Percentiles rank a stretch among this genome's conserved stretches.
Conservation (phyloP, 495 filamentous ascomycete species). For the Penicillium canariense region DNA sequence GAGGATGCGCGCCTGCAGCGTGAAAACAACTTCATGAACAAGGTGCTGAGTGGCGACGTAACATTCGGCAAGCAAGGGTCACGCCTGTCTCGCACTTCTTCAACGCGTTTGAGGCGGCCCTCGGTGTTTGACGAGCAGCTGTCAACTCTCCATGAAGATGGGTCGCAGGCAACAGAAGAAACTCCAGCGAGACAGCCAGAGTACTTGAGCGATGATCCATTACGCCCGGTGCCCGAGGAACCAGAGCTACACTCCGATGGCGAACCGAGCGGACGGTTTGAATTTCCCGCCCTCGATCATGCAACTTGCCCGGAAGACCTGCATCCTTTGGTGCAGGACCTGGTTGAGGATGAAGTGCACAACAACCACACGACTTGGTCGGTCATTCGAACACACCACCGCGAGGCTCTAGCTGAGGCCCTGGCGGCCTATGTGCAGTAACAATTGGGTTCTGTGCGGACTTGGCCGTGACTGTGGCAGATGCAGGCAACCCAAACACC, state of each 20-base stretch:
- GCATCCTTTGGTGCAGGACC: slow-evolving; percentile 39
- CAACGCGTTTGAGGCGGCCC: slow-evolving; percentile 21
- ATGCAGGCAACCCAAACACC: slow-evolving; percentile 44
- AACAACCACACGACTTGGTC: slow-evolving; percentile 55
- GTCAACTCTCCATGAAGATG: slow-evolving; percentile 28
- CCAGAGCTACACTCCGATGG: slow-evolving; percentile 6
- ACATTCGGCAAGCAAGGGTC: slow-evolving; percentile 17
- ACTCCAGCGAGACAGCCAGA: slow-evolving; percentile 6
- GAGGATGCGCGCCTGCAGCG: slow-evolving; percentile 44
- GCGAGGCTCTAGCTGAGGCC: slow-evolving; percentile 50
- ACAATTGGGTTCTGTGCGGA: slow-evolving; percentile 49
- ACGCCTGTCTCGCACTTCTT: slow-evolving; percentile 31
- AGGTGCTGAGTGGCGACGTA: slow-evolving; percentile 32
- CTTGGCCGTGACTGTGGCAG: slow-evolving; percentile 46
- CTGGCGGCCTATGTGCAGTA: slow-evolving; percentile 45
- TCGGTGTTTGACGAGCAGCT: slow-evolving; percentile 28
- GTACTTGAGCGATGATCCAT: slow-evolving; percentile 20
- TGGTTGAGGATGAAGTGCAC: slow-evolving; percentile 45
- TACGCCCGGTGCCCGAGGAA: slow-evolving; percentile 22
- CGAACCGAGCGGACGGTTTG: slow-evolving; percentile 10
- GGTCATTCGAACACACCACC: slow-evolving; percentile 49
- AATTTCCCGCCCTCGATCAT: slow-evolving; percentile 26
- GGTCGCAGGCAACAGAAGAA: slow-evolving; percentile 14
- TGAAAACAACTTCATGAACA: slow-evolving; percentile 41
- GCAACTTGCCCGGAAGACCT: slow-evolving; percentile 36